phyloP scores from a whole-genome alignment of 2,329 filamentous ascomycete genomes.

The Lecanosticta acicola region DNA sequence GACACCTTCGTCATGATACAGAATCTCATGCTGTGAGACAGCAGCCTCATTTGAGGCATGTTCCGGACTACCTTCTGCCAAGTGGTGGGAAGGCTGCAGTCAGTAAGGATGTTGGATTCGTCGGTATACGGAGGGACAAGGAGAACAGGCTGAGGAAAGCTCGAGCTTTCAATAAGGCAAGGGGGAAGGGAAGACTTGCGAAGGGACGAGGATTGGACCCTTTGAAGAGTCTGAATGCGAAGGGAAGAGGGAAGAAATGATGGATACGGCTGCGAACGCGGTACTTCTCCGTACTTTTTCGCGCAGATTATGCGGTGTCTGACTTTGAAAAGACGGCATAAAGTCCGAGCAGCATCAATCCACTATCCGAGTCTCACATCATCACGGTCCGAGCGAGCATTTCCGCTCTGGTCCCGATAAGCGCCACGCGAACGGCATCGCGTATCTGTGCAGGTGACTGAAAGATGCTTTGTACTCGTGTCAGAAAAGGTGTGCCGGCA shows the following conservation, averaged over 20 bases:
- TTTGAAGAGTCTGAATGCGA: constrained; percentile 73
- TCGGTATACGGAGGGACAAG: constrained; percentile 54
- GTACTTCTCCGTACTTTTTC: not conserved
- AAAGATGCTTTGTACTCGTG: not conserved
- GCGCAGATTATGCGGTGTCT: too few relatives aligned
- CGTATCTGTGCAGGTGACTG: not conserved
- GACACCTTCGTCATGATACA: constrained; percentile 81
- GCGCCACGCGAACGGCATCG: not conserved
- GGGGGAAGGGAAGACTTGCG: constrained; percentile 48
- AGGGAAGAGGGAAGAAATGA: constrained; percentile 33
- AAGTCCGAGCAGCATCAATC: too few relatives aligned
- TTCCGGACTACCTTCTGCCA: constrained; percentile 89
- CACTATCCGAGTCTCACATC: too few relatives aligned
- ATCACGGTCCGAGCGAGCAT: too few relatives aligned
- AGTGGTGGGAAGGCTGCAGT: constrained; percentile 63
- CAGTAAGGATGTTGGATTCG: constrained; percentile 64
- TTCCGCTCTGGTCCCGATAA: not conserved
- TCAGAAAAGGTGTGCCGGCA: not conserved
- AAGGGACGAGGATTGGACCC: constrained; percentile 70
- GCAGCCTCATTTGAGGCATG: constrained; percentile 85
- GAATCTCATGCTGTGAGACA: constrained; percentile 77
- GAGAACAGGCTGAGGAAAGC: constrained; percentile 47
- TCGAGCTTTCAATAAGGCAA: constrained; percentile 39
- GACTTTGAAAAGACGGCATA: too few relatives aligned
- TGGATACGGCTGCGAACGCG: not conserved